phyloP scores from a whole-genome alignment of 176 grass and related monocot genomes.

The Aegilops longissima region DNA sequence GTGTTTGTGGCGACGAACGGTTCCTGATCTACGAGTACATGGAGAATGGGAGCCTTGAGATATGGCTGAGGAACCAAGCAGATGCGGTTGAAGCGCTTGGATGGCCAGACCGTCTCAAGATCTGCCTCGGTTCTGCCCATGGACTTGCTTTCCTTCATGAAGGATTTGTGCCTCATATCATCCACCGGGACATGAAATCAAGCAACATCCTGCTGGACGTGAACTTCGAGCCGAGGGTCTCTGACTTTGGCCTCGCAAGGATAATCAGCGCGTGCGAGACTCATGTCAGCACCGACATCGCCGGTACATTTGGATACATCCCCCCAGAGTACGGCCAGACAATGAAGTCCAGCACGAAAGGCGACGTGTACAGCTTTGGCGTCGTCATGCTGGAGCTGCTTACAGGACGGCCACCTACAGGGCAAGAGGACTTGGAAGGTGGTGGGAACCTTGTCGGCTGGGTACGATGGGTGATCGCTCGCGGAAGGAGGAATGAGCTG shows the following conservation, averaged over 20 bases:
- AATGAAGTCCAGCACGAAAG: conserved; percentile 85
- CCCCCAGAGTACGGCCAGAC: conserved; percentile 82
- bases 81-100: conserved; percentile 79
- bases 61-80: conserved; percentile 77
- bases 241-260: conserved; percentile 93
- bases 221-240: conserved; percentile 87
- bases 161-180: conserved; percentile 96
- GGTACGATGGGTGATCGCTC: conserved; percentile 77
- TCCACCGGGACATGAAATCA: conserved; percentile 96
- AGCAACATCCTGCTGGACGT: conserved; percentile 90
- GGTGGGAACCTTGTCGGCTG: conserved; percentile 92
- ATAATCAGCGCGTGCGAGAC: conserved; percentile 98
- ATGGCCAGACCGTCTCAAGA: conserved; percentile 88
- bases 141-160: conserved; percentile 92
- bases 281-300: conserved; percentile 91
- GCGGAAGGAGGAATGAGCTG: conserved; percentile 52
- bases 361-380: conserved; percentile 93
- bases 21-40: conserved; percentile 98
- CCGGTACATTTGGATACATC: conserved; percentile 91
- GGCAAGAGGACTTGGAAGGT: conserved; percentile 82
- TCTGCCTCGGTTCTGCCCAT: conserved; percentile 77
- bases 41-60: conserved; percentile 93
- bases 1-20: conserved; percentile 86
- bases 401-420: conserved; percentile 80
- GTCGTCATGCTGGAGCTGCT: conserved; percentile 93